Evolutionary conservation across 176 grass and related monocot genomes (phyloP).

Genomic region (Aegilops speltoides): DNA sequence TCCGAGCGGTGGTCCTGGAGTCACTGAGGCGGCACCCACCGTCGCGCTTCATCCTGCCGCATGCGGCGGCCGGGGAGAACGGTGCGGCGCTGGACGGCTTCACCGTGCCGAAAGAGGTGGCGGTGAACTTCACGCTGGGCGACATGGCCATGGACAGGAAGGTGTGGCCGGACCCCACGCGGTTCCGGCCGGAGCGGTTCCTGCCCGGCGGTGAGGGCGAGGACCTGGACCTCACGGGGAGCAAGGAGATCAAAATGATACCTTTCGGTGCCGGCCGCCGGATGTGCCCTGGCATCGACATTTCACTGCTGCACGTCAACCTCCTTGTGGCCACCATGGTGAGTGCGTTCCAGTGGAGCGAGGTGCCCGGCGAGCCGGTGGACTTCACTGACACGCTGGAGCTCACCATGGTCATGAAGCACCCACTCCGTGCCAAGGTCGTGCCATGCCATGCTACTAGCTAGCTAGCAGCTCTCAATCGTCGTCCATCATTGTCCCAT

Average conservation of each 20-base stretch:
- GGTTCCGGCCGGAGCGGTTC: not conserved
- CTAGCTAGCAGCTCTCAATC: not conserved
- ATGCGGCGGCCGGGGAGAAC: not conserved
- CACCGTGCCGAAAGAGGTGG: not conserved
- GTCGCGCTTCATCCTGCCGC: not conserved
- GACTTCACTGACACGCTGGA: not conserved
- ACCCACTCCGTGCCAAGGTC: not conserved
- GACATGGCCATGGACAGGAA: not conserved
- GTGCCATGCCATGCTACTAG: not conserved
- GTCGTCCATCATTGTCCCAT: not conserved
- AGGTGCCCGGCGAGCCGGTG: not conserved
- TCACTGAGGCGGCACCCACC: not conserved
- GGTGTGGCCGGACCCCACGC: not conserved
- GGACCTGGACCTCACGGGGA: not conserved
- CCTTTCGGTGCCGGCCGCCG: too few relatives aligned
- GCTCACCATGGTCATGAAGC: not conserved
- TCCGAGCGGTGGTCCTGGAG: not conserved
- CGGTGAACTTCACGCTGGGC: not conserved
- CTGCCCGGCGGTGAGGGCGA: not conserved
- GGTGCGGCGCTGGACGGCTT: not conserved
- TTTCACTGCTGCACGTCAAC: not conserved
- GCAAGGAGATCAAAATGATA: too few relatives aligned
- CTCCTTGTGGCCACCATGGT: not conserved
- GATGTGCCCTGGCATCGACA: not conserved
- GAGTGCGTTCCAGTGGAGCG: not conserved